A percentile compares a stretch with the other conserved stretches of the same genome.
These are phyloP conservation scores for Trichophaea hybrida DNA, from an alignment of 2,329 filamentous ascomycete genomes.

Conservation along the genomic window DNA sequence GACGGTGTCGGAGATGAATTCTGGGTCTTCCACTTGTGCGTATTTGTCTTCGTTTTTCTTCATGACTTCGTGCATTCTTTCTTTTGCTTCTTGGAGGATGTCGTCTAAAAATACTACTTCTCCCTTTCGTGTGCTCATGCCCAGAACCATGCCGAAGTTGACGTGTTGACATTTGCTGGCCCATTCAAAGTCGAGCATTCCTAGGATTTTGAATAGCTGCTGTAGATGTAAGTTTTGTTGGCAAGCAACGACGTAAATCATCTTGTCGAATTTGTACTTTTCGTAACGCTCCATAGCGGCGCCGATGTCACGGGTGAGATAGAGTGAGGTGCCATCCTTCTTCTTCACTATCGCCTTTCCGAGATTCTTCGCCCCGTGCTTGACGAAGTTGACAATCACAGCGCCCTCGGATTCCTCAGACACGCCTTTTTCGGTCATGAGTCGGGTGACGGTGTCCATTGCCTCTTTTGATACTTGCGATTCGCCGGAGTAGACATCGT, in stretches of 20 bases:
- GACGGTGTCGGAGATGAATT: constrained; percentile 66
- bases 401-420: constrained; percentile 58
- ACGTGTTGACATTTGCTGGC: constrained; percentile 56
- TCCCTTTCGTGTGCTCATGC: constrained; percentile 56
- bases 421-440: constrained; percentile 49
- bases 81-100: constrained; percentile 63
- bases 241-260: constrained; percentile 65
- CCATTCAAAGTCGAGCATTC: constrained; percentile 57
- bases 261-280: constrained; percentile 53
- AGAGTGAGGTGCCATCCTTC: constrained; percentile 60
- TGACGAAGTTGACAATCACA: constrained; percentile 56
- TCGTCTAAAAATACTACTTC: constrained; percentile 63
- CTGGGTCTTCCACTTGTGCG: constrained; percentile 70
- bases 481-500: constrained; percentile 60
- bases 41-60: constrained; percentile 81
- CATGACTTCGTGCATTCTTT: constrained; percentile 98
- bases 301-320: constrained; percentile 64
- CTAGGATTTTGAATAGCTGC: constrained; percentile 62
- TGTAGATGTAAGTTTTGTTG: constrained; percentile 59
- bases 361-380: constrained; percentile 52
- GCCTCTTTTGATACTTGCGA: constrained; percentile 53
- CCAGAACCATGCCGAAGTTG: constrained; percentile 59
- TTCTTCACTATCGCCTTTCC: constrained; percentile 59
- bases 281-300: constrained; percentile 53
- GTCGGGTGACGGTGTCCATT: constrained; percentile 49